These are phyloP conservation scores for Xerocomellus chrysenteron DNA, from an alignment of 768 basidiomycete genomes.

Conservation along the genomic window DNA sequence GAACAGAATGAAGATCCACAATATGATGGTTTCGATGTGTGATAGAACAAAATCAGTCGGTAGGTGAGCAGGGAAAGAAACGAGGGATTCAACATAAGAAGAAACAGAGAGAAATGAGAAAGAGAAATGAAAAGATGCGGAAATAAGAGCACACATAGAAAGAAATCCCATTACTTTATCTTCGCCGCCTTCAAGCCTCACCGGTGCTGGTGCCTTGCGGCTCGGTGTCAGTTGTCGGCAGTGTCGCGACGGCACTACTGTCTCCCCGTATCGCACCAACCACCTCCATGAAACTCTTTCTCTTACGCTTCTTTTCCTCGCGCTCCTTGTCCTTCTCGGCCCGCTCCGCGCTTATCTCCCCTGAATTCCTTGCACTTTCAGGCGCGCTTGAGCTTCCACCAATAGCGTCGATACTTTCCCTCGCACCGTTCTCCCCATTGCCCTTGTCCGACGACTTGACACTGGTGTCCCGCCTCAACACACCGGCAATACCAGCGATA, in stretches of 20 bases:
- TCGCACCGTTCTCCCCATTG: conserved; percentile 20
- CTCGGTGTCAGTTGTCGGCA: conserved; percentile 24
- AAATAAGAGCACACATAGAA: conserved; percentile 9
- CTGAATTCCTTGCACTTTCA: conserved; percentile 40
- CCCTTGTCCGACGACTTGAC: conserved; percentile 44
- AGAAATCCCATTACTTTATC: not conserved
- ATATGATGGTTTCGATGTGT: conserved; percentile 12
- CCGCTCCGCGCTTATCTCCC: conserved; percentile 50
- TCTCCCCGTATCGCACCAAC: conserved; percentile 31
- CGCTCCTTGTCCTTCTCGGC: conserved; percentile 53
- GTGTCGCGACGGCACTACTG: conserved; percentile 33
- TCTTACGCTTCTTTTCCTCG: conserved; percentile 61
- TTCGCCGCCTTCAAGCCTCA: conserved; percentile 15
- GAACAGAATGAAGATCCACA: conserved; percentile 15
- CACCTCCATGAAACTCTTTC: conserved; percentile 53
- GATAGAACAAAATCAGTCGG: conserved; percentile 11
- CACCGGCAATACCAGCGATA: conserved; percentile 29
- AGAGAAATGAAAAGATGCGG: conserved; percentile 7
- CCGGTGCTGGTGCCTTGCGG: conserved; percentile 4
- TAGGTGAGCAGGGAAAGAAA: conserved; percentile 2
- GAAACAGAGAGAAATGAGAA: not conserved
- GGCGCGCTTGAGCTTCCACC: conserved; percentile 36
- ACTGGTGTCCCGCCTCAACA: conserved; percentile 31
- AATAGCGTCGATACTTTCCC: conserved; percentile 17
- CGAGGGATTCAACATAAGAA: not conserved